Conservation (phyloP, 1,284 basidiomycete species). For the Somion occarium region DNA sequence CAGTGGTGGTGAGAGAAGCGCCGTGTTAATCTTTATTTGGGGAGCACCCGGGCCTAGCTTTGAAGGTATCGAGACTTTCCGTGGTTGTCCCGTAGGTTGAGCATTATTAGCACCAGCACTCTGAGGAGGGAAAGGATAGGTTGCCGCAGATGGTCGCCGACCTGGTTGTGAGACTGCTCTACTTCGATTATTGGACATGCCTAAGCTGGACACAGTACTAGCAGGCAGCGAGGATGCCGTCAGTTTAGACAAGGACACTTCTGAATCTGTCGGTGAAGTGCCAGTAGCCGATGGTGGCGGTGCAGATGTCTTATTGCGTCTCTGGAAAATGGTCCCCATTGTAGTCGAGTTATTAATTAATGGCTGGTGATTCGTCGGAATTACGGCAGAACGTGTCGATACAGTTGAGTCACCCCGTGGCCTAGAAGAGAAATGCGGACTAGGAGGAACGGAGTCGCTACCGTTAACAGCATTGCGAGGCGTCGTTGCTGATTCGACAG, state of each 20-base stretch:
- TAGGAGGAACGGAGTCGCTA: conserved; percentile 14
- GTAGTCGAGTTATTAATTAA: conserved; percentile 56
- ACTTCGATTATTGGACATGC: conserved; percentile 39
- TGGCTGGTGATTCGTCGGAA: conserved; percentile 21
- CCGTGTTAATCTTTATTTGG: conserved; percentile 43
- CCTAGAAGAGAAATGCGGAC: conserved; percentile 37
- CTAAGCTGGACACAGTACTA: conserved; percentile 28
- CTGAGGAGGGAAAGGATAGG: conserved; percentile 17
- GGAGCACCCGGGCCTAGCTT: conserved; percentile 43
- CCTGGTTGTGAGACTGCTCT: conserved; percentile 70
- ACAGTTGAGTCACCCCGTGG: conserved; percentile 49
- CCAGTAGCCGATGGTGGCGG: conserved; percentile 43
- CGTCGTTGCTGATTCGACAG: conserved; percentile 30
- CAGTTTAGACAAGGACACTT: conserved; percentile 32
- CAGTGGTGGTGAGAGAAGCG: conserved; percentile 38
- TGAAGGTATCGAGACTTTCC: conserved; percentile 59
- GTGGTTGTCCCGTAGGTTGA: conserved; percentile 28
- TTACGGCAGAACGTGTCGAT: conserved; percentile 39
- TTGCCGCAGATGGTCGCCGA: conserved; percentile 48
- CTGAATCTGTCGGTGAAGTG: conserved; percentile 50
- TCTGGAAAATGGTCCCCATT: conserved; percentile 65
- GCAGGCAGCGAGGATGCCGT: conserved; percentile 40
- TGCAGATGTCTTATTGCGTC: conserved; percentile 58
- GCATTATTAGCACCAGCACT: conserved; percentile 30
- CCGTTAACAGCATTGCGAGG: conserved; percentile 27